Percentiles rank a stretch among this genome's conserved stretches.
Evolutionary conservation across 2,329 filamentous ascomycete species (phyloP).

Genomic region (Colletotrichum kahawae): DNA sequence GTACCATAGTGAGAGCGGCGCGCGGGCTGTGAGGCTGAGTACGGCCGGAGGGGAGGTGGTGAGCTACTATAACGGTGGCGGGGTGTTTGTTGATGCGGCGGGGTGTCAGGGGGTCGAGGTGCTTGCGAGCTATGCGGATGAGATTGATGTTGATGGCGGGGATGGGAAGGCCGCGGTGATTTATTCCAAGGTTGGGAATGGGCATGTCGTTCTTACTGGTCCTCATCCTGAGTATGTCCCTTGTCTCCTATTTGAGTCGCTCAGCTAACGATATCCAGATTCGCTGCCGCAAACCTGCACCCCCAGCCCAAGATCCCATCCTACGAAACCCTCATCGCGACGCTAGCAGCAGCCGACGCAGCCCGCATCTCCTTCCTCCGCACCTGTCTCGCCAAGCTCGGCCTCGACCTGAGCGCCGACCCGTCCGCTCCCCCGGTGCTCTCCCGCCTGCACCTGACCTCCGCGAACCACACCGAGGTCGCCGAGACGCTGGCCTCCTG

Average conservation of each 20-base stretch:
- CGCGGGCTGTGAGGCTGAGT: constrained; percentile 71
- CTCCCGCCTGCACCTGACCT: constrained; percentile 83
- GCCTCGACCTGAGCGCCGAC: constrained; percentile 77
- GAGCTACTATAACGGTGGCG: constrained; percentile 93
- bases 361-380: constrained; percentile 77
- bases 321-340: constrained; percentile 72
- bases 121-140: constrained; percentile 78
- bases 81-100: constrained; percentile 84
- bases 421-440: constrained; percentile 76
- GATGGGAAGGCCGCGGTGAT: constrained; percentile 79
- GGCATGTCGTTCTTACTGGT: constrained; percentile 79
- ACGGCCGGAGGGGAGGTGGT: constrained; percentile 64
- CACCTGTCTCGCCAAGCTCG: constrained; percentile 79
- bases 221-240: constrained; percentile 83
- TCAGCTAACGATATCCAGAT: constrained; percentile 56
- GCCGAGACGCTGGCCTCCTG: constrained; percentile 69
- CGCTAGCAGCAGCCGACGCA: constrained; percentile 71
- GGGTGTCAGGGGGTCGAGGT: constrained; percentile 75
- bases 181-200: constrained; percentile 82
- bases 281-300: constrained; percentile 79
- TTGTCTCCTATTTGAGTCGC: not conserved
- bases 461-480: constrained; percentile 67
- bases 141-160: constrained; percentile 78
- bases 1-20: constrained; percentile 87
- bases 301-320: constrained; percentile 68